Evolutionary conservation across 1,284 basidiomycete species (phyloP).

Genomic region (Ceratobasidium sp.): DNA sequence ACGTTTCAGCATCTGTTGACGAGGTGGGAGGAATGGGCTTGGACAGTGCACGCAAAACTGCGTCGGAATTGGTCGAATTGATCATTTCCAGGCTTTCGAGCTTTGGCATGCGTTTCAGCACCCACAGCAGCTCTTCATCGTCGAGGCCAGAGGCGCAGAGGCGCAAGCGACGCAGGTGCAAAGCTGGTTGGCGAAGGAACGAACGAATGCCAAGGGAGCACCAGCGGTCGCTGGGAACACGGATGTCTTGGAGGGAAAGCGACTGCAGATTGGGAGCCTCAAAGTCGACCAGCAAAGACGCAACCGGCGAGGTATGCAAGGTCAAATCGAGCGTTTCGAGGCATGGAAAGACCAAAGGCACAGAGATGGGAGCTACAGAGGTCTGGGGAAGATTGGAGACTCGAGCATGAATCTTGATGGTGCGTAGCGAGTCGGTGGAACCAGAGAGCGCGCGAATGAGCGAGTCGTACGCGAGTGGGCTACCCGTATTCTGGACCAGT

Average conservation of each 20-base stretch:
- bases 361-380: not conserved
- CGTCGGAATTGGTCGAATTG: slow-evolving; percentile 32
- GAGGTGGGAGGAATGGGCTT: slow-evolving; percentile 12
- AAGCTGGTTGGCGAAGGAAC: slow-evolving; percentile 38
- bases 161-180: slow-evolving; percentile 22
- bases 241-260: slow-evolving; percentile 40
- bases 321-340: slow-evolving; percentile 41
- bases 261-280: slow-evolving; percentile 39
- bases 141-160: slow-evolving; percentile 40
- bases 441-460: slow-evolving; percentile 33
- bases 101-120: slow-evolving; percentile 31
- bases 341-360: slow-evolving; percentile 20
- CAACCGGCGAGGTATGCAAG: slow-evolving; percentile 36
- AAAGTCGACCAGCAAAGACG: slow-evolving; percentile 38
- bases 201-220: slow-evolving; percentile 45
- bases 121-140: slow-evolving; percentile 41
- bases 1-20: slow-evolving; percentile 13
- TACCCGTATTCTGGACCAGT: slow-evolving; percentile 28
- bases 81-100: slow-evolving; percentile 41
- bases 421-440: slow-evolving; percentile 32
- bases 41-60: slow-evolving; percentile 26
- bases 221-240: slow-evolving; percentile 43
- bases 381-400: slow-evolving; percentile 14
- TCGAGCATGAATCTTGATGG: slow-evolving; percentile 35
- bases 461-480: slow-evolving; percentile 26